These are phyloP conservation scores for Glycine soja DNA, from an alignment of 306 rosid genomes.

Conservation along the genomic window DNA sequence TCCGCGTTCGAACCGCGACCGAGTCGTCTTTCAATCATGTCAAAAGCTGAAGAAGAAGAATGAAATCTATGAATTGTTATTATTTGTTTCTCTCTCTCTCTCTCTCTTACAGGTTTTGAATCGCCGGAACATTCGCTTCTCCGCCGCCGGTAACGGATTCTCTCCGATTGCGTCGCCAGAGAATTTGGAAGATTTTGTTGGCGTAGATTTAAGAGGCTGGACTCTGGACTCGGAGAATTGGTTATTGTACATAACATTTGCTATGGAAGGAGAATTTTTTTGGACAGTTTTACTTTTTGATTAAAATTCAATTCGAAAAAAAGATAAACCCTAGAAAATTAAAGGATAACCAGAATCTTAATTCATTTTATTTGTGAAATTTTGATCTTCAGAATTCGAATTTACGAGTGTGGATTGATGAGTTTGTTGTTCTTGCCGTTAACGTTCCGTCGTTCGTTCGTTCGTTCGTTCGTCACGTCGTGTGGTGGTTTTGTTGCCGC, in stretches of 20 bases:
- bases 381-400: background rate
- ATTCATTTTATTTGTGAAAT: background rate
- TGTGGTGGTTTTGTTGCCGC: slow-evolving; percentile 39
- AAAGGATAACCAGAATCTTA: background rate
- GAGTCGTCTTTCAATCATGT: slow-evolving; percentile 78
- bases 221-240: slow-evolving; percentile 22
- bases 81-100: background rate
- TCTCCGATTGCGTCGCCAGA: background rate
- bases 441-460: background rate
- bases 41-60: slow-evolving; percentile 51
- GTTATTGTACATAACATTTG: slow-evolving; percentile 62
- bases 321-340: background rate
- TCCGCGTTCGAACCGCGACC: slow-evolving; percentile 63
- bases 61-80: slow-evolving; percentile 42
- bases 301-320: background rate
- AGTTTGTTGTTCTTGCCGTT: slow-evolving; percentile 52
- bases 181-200: slow-evolving; percentile 29
- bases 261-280: slow-evolving; percentile 66
- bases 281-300: slow-evolving; percentile 47
- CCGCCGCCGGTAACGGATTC: slow-evolving; percentile 36
- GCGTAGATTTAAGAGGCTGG: slow-evolving; percentile 45
- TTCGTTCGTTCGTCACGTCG: slow-evolving; percentile 4
- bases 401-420: slow-evolving; percentile 37
- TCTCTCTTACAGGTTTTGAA: slow-evolving; percentile 49
- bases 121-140: slow-evolving; percentile 15